A percentile compares a stretch with the other conserved stretches of the same genome.
These are phyloP conservation scores for Stereocaulon alpinum DNA, from an alignment of 495 filamentous ascomycete genomes.

Conservation along the genomic window DNA sequence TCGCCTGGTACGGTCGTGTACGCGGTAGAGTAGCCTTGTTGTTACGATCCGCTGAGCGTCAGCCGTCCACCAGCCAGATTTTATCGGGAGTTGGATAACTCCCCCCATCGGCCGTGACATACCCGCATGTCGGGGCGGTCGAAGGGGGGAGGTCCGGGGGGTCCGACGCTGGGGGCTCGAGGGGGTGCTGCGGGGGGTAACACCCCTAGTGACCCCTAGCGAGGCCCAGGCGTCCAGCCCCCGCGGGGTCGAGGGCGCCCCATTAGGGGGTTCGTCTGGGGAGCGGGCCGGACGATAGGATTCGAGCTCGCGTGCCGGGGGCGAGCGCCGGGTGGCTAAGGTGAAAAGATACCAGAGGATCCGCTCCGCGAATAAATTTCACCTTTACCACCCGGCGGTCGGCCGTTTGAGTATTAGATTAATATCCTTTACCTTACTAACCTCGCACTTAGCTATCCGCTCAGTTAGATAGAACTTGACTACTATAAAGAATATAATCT, in stretches of 20 bases:
- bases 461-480: too few species aligned
- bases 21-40: too few species aligned
- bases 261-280: background rate
- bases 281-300: background rate
- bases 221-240: too few species aligned
- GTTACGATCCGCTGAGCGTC: too few species aligned
- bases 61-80: constrained; percentile 24
- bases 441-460: too few species aligned
- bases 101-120: background rate
- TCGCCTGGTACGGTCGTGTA: too few species aligned
- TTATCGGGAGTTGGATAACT: constrained; percentile 15
- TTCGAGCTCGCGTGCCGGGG: background rate
- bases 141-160: background rate
- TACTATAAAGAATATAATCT: too few species aligned
- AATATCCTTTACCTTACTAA: too few species aligned
- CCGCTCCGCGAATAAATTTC: background rate
- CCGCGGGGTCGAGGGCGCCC: background rate
- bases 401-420: too few species aligned
- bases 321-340: background rate
- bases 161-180: background rate
- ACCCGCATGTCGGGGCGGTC: background rate
- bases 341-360: background rate
- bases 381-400: background rate
- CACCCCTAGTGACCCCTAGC: too few species aligned
- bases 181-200: too few species aligned